Conservation (phyloP, 2,329 filamentous ascomycete genomes). For the Calonectria montana region DNA sequence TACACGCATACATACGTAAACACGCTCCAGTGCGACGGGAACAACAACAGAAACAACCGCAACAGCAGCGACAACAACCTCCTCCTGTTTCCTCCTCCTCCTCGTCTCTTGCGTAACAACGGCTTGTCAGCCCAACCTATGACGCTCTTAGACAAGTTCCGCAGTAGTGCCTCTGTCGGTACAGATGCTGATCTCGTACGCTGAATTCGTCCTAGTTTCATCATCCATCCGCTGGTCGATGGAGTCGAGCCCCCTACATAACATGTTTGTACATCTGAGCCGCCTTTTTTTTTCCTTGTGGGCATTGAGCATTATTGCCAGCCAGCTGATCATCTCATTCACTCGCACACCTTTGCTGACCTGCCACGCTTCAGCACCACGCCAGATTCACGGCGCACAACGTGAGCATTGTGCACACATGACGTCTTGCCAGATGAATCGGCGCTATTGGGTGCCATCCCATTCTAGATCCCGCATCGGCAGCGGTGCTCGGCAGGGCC, state of each 20-base stretch:
- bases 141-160: slow-evolving; percentile 19
- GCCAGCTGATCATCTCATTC: slow-evolving; percentile 11
- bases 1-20: not conserved
- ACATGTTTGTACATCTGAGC: slow-evolving; percentile 3
- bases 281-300: slow-evolving; percentile 10
- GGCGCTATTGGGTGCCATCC: not conserved
- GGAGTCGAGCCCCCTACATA: slow-evolving; percentile 2
- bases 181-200: slow-evolving; percentile 8
- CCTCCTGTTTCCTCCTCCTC: not conserved
- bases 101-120: not conserved
- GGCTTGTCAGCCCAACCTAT: slow-evolving; percentile 15
- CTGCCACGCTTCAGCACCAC: not conserved
- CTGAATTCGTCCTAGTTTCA: slow-evolving; percentile 13
- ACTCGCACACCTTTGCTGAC: not conserved
- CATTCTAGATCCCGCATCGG: not conserved
- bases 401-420: not conserved
- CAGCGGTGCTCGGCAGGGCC: slow-evolving; percentile 4
- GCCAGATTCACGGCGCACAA: not conserved
- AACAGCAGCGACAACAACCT: not conserved
- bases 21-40: not conserved
- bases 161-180: slow-evolving; percentile 4
- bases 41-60: not conserved
- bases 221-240: slow-evolving; percentile 12
- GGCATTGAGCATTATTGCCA: slow-evolving; percentile 10
- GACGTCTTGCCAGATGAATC: not conserved